phyloP scores from a whole-genome alignment of 2,329 filamentous ascomycete species.

The Alternaria ethzedia region DNA sequence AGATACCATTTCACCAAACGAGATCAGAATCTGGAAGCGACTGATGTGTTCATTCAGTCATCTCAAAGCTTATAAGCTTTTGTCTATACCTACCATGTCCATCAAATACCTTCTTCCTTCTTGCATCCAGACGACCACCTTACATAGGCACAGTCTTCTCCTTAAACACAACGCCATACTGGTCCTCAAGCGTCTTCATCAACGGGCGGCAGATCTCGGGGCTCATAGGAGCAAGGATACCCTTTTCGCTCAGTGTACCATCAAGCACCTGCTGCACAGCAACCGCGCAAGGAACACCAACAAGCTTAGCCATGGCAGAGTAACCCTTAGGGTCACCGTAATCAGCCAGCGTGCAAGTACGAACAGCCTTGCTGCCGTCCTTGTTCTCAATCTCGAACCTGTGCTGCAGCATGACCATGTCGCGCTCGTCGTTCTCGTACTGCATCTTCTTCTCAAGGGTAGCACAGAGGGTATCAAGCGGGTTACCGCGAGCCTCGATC shows the following conservation, averaged over 20 bases:
- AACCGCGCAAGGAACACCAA: conserved; percentile 76
- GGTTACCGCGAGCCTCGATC: conserved; percentile 76
- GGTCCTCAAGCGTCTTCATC: conserved; percentile 78
- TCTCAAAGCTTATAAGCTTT: neutral
- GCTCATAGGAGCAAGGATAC: conserved; percentile 78
- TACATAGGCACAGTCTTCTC: conserved; percentile 64
- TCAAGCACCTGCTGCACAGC: conserved; percentile 80
- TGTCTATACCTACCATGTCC: conserved; percentile 5
- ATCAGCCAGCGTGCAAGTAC: conserved; percentile 81
- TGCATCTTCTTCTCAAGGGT: conserved; percentile 91
- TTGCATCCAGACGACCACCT: neutral
- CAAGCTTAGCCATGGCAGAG: conserved; percentile 82
- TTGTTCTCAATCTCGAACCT: conserved; percentile 84
- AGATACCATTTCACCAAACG: conserved; percentile 7
- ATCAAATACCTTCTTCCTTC: neutral
- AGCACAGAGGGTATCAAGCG: conserved; percentile 89
- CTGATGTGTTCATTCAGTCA: conserved; percentile 1
- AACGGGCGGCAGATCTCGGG: conserved; percentile 74
- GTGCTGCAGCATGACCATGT: conserved; percentile 80
- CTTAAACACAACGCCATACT: conserved; percentile 75
- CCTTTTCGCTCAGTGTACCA: conserved; percentile 74
- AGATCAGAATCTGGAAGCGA: neutral
- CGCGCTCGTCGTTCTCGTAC: conserved; percentile 81
- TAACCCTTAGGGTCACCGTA: conserved; percentile 83
- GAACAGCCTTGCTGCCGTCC: conserved; percentile 77